phyloP scores from a whole-genome alignment of 2,329 filamentous ascomycete species.

The Pestalotiopsis sp. region DNA sequence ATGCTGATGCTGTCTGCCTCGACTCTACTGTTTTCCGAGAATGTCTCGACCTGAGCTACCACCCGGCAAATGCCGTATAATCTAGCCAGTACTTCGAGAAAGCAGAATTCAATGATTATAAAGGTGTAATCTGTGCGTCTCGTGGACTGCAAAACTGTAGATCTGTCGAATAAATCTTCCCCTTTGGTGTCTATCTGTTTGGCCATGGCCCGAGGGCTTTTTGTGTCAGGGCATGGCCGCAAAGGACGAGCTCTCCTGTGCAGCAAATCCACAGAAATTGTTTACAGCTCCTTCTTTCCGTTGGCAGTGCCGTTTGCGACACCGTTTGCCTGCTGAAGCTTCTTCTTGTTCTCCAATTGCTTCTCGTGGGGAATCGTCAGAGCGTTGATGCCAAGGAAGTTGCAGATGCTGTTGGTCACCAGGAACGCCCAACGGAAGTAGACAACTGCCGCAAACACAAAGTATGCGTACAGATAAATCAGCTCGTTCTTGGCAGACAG shows the following conservation, averaged over 20 bases:
- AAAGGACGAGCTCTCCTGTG: neutral
- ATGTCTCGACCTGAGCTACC: neutral
- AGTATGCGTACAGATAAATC: conserved; percentile 82
- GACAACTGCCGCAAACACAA: conserved; percentile 79
- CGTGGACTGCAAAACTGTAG: neutral
- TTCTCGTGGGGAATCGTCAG: conserved; percentile 77
- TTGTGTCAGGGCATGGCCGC: neutral
- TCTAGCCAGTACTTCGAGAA: neutral
- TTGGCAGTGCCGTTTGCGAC: conserved; percentile 23
- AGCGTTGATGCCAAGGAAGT: conserved; percentile 91
- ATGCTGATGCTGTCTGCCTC: conserved; percentile 8
- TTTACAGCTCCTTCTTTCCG: conserved; percentile 29
- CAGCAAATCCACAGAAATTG: neutral
- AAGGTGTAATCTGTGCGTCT: neutral
- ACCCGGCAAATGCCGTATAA: neutral
- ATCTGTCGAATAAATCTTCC: neutral
- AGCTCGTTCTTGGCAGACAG: conserved; percentile 71
- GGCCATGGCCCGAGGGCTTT: neutral
- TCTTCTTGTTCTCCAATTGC: conserved; percentile 55
- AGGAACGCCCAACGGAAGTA: conserved; percentile 94
- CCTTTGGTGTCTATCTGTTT: neutral
- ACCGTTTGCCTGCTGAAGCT: conserved; percentile 25
- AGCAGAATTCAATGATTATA: neutral
- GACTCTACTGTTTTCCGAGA: neutral
- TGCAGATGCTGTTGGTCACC: conserved; percentile 89